Base-by-base conservation (phyloP, 148 eudicot species). In the Linanthus parryae region DNA sequence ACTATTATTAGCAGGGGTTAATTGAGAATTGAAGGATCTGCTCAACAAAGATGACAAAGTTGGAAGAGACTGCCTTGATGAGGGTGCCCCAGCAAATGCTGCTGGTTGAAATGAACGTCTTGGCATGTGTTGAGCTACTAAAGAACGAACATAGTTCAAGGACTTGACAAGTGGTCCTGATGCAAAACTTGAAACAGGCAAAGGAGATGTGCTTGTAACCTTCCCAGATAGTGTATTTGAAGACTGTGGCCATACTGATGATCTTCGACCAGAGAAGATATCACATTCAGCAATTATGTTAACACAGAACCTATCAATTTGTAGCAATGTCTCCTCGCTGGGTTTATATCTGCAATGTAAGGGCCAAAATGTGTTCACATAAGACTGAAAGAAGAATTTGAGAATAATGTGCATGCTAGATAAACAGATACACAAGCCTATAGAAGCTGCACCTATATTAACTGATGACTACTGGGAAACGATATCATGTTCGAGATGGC, bases 301-400 rank as follows among this genome's bases (percentile, higher is more conserved):
- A 38, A 78, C 73, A 68, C 98, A 92, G 69, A 92, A 92, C 38
- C 79, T 81, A 68, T 92, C 98, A 63, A 92, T 87, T 64, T 81
- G 94, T 54, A 72, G 70, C 57, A 92, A 73, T 62, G 86, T 87
- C 63, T 92, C 96, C 76, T 87, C 98, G 66, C 88, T 77, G 38
- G 98, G 98, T 69, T 87, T 92, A 58, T 92, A 92, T 79, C 98
- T 92, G 80, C 77, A 65, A 61, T n/a, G n/a, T n/a, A n/a, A n/a
- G n/a, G n/a, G n/a, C n/a, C n/a, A n/a, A n/a, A n/a, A n/a, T n/a
- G 58, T 7, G 48, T 28, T 44, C 18, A 18, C 46, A 29, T 44
- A 13, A 48, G 39, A 60, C n/a, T 44, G 27, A 13, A 25, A 24
- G 31, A 30, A 52, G 38, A 22, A 35, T 11, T 31, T 12, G 9